Evolutionary conservation across 1,284 basidiomycete species (phyloP), one percentile per base, ranked within the genome.

Genomic region (Naganishia albida): DNA sequence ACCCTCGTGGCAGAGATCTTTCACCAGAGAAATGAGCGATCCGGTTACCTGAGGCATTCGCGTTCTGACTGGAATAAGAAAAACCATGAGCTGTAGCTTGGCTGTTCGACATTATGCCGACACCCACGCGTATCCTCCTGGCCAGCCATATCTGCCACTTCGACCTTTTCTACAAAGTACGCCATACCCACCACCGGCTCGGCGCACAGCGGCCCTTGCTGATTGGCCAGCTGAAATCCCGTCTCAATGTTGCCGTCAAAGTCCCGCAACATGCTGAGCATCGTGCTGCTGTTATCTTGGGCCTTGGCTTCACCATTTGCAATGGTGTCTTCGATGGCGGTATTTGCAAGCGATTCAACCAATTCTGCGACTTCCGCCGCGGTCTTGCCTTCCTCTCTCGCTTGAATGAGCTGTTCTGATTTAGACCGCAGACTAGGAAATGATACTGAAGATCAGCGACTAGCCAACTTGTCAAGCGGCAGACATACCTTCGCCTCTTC

Each of bases 171-270:
- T 2, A 99, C 84, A 69, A 95, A 90, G 80, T 89, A 99, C 0
- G 88, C 93, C 80, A 99, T 81, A 0, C 95, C 96, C 68, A 95
- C 88, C 18, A 98, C 87, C 1, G 96, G 96, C 76, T 99, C 96
- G 7, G 88, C 89, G 71, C 96, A 99, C 26, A 99, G 78, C 7
- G 96, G 96, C 0, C 96, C 96, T 77, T 94, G 90, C 74, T 91
- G 89, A 0, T 89, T 90, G 2, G 94, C 93, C 50, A 98, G 84
- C 79, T 97, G 94, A 80, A 99, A 99, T 1, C 94, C 96, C 2
- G 88, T 88, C 76, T 98, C 94, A 51, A 99, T 83, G 68, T 88
- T 84, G 66, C 86, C 85, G 72, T 93, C 88, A 70, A 95, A 89
- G 70, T 91, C 88, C 34, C 80, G 63, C 63, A 59, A 68, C 65